Percentiles rank a stretch among this genome's conserved stretches.
These are phyloP conservation scores for Dalbergia cochinchinensis DNA, from an alignment of 306 rosid genomes.

Conservation along the genomic window DNA sequence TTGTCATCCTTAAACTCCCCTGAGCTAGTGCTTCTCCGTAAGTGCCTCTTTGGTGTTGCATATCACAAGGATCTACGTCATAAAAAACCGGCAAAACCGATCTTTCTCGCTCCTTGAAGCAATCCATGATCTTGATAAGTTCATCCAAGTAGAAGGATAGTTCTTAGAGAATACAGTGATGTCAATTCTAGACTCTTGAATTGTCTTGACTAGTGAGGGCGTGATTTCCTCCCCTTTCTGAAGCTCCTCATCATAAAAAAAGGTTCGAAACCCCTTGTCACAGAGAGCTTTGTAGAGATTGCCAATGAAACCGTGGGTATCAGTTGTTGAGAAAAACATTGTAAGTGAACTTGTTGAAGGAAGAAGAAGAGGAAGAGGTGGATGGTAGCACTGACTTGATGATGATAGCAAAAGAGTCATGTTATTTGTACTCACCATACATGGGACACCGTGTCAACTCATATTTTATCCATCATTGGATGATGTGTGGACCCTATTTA, in stretches of 20 bases:
- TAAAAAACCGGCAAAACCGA: background rate
- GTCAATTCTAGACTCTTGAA: slow-evolving; percentile 4
- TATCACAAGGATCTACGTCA: background rate
- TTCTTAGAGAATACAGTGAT: background rate
- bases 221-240: background rate
- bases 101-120: background rate
- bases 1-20: background rate
- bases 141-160: slow-evolving; percentile 14
- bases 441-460: too few species aligned
- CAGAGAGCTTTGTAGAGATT: background rate
- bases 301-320: background rate
- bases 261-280: slow-evolving; percentile 10
- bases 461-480: too few species aligned
- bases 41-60: background rate
- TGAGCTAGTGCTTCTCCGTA: background rate
- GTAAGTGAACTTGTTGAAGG: too few species aligned
- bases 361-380: too few species aligned
- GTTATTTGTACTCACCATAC: too few species aligned
- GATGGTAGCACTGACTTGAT: too few species aligned
- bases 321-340: background rate
- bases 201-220: background rate
- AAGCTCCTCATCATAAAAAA: background rate
- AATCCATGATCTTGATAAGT: background rate
- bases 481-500: too few species aligned
- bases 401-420: too few species aligned